These are phyloP conservation scores for Achaetomiella virescens DNA, from an alignment of 495 filamentous ascomycete species.

Conservation along the genomic window DNA sequence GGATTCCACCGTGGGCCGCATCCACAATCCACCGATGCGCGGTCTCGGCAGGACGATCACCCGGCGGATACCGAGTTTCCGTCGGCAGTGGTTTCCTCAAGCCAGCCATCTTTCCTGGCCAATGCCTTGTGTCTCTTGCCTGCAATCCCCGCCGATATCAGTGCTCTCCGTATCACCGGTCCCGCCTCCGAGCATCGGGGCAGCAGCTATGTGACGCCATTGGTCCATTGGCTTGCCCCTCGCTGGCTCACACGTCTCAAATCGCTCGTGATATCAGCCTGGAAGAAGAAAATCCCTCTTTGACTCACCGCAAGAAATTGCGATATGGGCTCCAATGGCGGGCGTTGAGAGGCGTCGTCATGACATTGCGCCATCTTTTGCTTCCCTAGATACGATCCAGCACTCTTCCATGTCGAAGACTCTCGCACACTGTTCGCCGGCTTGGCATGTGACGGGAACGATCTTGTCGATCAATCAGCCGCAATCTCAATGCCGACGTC, in stretches of 20 bases:
- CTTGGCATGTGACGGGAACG: not conserved
- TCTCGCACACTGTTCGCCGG: not conserved
- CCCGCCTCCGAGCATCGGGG: conserved; percentile 2
- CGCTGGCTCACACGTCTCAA: not conserved
- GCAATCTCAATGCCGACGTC: not conserved
- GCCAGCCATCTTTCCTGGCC: not conserved
- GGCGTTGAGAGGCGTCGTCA: not conserved
- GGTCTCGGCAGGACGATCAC: not conserved
- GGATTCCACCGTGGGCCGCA: too few relatives aligned
- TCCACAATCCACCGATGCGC: not conserved
- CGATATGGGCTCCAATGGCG: not conserved
- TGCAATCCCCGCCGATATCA: not conserved
- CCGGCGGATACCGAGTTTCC: not conserved
- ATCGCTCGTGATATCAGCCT: not conserved
- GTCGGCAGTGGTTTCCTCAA: not conserved
- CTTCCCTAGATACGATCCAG: not conserved
- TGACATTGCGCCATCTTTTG: conserved; percentile 9
- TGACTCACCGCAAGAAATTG: not conserved
- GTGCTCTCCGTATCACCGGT: not conserved
- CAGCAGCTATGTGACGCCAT: not conserved
- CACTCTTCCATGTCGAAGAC: not conserved
- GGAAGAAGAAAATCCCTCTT: not conserved
- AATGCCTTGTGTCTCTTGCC: not conserved
- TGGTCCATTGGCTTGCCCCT: not conserved
- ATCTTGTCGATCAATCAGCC: not conserved